Percentiles rank a stretch among this genome's conserved stretches.
Evolutionary conservation across 305 asterid genomes (phyloP).

Genomic region (Caryopteris hybrid): DNA sequence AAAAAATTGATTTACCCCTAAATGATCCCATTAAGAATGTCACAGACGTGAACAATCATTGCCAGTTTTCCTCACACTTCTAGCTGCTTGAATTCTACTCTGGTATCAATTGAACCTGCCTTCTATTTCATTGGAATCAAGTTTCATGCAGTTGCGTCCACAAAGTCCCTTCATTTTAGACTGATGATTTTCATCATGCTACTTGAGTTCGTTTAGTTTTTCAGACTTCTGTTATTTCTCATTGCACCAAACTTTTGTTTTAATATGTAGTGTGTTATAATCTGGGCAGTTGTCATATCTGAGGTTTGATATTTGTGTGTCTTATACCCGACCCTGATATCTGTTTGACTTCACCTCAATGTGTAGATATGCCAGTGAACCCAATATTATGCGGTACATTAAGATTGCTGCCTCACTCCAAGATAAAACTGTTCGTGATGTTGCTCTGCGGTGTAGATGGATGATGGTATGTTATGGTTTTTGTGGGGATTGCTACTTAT

Average conservation of each 20-base stretch:
- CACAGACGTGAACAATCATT: background rate
- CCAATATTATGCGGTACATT: constrained; percentile 67
- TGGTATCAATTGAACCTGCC: background rate
- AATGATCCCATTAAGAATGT: background rate
- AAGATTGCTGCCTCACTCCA: constrained; percentile 79
- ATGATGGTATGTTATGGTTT: constrained; percentile 53
- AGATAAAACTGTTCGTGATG: constrained; percentile 89
- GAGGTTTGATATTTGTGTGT: background rate
- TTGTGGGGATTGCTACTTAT: constrained; percentile 13
- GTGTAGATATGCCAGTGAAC: constrained; percentile 68
- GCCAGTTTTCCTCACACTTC: background rate
- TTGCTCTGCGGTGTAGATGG: constrained; percentile 96
- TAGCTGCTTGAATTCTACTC: background rate
- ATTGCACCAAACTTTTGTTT: background rate
- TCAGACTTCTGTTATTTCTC: background rate
- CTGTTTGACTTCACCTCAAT: constrained; percentile 16
- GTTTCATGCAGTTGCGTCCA: background rate
- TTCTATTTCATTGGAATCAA: background rate
- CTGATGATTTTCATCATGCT: background rate
- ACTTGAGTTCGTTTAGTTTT: background rate
- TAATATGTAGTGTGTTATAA: background rate
- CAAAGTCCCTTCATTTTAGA: background rate
- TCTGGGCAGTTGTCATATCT: background rate
- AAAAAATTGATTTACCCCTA: background rate
- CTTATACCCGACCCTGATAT: constrained; percentile 13